Percentiles rank a stretch among this genome's conserved stretches.
Evolutionary conservation across 2,329 filamentous ascomycete genomes (phyloP).

Genomic region (Cladobotryum mycophilum): DNA sequence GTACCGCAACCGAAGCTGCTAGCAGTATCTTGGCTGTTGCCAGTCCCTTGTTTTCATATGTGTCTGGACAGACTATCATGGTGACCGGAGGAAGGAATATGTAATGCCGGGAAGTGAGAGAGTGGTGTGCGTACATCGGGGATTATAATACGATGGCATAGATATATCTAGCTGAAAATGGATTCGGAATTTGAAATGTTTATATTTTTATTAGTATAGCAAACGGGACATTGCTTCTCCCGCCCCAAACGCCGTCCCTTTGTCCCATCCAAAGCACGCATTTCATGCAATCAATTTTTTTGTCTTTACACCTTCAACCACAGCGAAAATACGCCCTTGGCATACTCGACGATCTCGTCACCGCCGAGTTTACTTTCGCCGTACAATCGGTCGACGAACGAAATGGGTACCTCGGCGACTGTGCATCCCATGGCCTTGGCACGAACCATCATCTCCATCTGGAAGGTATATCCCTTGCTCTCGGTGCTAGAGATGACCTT

Average conservation of each 20-base stretch:
- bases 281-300: conserved; percentile 3
- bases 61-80: conserved; percentile 79
- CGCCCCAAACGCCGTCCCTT: conserved; percentile 22
- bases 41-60: conserved; percentile 78
- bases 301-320: conserved; percentile 66
- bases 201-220: conserved; percentile 23
- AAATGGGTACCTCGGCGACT: conserved; percentile 92
- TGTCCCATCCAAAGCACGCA: conserved; percentile 11
- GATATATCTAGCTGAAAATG: conserved; percentile 6
- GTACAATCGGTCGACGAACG: conserved; percentile 91
- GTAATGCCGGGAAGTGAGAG: conserved; percentile 24
- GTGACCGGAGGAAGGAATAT: conserved; percentile 71
- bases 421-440: conserved; percentile 94
- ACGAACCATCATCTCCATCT: conserved; percentile 99
- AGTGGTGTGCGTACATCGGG: too few relatives aligned
- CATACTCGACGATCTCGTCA: conserved; percentile 94
- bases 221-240: conserved; percentile 23
- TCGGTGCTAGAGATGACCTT: conserved; percentile 87
- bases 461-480: conserved; percentile 97
- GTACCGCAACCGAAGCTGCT: conserved; percentile 74
- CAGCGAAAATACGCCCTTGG: conserved; percentile 72
- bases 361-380: conserved; percentile 93
- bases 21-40: conserved; percentile 70
- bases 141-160: background rate
- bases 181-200: conserved; percentile 10